Evolutionary conservation across 1,284 basidiomycete genomes (phyloP).

Genomic region (Apiotrichum akiyoshidainum): DNA sequence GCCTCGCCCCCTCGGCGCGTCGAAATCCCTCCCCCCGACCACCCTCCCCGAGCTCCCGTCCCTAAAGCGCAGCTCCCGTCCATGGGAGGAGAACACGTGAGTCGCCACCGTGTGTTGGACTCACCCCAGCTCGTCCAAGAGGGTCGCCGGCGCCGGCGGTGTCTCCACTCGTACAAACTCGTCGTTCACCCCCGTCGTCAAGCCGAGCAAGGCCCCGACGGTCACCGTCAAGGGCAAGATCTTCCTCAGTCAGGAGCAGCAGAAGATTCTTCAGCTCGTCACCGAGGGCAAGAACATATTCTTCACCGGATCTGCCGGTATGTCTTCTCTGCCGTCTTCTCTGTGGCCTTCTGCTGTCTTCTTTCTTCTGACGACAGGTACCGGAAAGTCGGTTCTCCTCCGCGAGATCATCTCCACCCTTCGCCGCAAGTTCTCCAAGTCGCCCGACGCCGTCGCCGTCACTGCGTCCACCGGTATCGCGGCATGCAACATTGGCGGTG

Average conservation of each 20-base stretch:
- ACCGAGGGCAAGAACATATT: slow-evolving; percentile 75
- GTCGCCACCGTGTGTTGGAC: background rate
- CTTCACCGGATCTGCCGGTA: slow-evolving; percentile 95
- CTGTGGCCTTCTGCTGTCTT: background rate
- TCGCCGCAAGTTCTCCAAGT: slow-evolving; percentile 54
- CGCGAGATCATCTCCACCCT: slow-evolving; percentile 76
- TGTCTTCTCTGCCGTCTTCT: slow-evolving; percentile 35
- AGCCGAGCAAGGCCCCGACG: slow-evolving; percentile 13
- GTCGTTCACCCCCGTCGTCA: slow-evolving; percentile 7
- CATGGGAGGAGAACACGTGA: background rate
- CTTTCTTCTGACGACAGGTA: slow-evolving; percentile 57
- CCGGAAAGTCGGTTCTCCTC: slow-evolving; percentile 91
- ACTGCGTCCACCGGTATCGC: slow-evolving; percentile 91
- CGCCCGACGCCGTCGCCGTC: slow-evolving; percentile 66
- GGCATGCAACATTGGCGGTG: slow-evolving; percentile 88
- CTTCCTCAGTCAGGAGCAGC: slow-evolving; percentile 74
- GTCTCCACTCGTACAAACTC: slow-evolving; percentile 10
- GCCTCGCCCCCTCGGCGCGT: slow-evolving; percentile 6
- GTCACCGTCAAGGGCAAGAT: slow-evolving; percentile 51
- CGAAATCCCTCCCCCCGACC: background rate
- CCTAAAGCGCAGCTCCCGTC: background rate
- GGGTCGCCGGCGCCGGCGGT: slow-evolving; percentile 14
- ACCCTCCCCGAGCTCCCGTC: background rate
- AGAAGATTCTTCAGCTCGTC: slow-evolving; percentile 67
- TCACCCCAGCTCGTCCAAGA: slow-evolving; percentile 16